Conservation (phyloP, 1,139 yeast species). For the Taphrina betulina region DNA sequence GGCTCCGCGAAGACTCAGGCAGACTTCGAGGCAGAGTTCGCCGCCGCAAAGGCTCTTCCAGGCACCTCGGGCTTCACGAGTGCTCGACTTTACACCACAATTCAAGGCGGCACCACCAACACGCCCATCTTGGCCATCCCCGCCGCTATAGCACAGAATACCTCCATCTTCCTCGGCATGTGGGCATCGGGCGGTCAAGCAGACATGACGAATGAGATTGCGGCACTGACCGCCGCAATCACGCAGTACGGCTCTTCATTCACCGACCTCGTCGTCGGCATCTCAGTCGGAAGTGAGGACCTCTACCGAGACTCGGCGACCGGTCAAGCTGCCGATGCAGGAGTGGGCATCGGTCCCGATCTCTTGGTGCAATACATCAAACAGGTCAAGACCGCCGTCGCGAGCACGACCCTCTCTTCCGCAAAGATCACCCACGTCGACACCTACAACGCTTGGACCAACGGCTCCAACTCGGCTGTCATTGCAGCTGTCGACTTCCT, state of each 20-base stretch:
- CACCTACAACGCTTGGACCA: conserved; percentile 89
- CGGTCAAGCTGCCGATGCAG: conserved; percentile 11
- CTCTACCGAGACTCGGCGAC: conserved; percentile 60
- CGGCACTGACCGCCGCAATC: conserved; percentile 63
- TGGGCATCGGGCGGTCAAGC: conserved; percentile 87
- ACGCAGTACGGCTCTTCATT: conserved; percentile 68
- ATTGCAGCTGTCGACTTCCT: conserved; percentile 78
- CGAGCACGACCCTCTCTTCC: neutral
- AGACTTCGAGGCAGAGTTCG: conserved; percentile 17
- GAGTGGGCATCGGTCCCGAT: conserved; percentile 46
- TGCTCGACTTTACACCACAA: conserved; percentile 17
- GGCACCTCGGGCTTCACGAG: conserved; percentile 21
- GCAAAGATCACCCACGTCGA: conserved; percentile 79
- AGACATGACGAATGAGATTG: conserved; percentile 60
- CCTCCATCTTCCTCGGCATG: conserved; percentile 78
- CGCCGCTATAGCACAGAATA: conserved; percentile 60
- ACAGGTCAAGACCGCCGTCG: conserved; percentile 9
- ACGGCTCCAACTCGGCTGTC: conserved; percentile 67
- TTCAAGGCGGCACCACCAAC: conserved; percentile 4
- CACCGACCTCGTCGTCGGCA: conserved; percentile 52
- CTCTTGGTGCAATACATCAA: conserved; percentile 42
- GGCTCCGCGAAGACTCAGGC: conserved; percentile 23
- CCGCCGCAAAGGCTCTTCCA: conserved; percentile 5
- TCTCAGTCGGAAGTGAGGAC: conserved; percentile 90
- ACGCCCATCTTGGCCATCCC: conserved; percentile 58